Evolutionary conservation across 345 rosid species (phyloP).

Genomic region (Litchi chinensis): DNA sequence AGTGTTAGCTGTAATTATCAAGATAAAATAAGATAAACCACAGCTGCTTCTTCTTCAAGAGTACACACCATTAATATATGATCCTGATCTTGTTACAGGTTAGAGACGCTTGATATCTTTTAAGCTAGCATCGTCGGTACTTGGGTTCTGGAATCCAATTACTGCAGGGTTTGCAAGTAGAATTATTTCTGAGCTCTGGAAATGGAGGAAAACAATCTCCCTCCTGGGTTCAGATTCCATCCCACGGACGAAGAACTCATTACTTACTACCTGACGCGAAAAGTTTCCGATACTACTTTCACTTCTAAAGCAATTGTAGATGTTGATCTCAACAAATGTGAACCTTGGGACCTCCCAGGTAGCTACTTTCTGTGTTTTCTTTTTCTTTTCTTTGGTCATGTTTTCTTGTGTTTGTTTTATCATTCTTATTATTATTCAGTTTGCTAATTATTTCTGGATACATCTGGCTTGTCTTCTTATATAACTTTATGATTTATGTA

Average conservation of each 20-base stretch:
- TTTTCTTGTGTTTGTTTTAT: background rate
- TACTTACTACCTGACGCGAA: conserved; percentile 64
- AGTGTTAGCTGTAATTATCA: conserved; percentile 81
- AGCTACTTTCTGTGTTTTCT: background rate
- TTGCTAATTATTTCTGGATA: background rate
- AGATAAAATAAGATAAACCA: conserved; percentile 33
- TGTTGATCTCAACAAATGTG: conserved; percentile 96
- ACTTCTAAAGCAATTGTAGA: conserved; percentile 82
- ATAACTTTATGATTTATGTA: background rate
- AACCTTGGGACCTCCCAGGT: conserved; percentile 99
- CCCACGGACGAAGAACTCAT: conserved; percentile 99
- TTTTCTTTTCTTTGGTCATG: background rate
- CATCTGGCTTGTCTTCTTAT: background rate
- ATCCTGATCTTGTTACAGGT: conserved; percentile 17
- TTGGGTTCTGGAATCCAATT: background rate
- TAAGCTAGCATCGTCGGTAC: conserved; percentile 17
- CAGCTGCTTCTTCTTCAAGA: conserved; percentile 56
- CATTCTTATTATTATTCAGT: background rate
- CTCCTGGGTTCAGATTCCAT: conserved; percentile 98
- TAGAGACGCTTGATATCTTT: background rate
- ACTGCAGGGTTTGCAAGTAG: no score
- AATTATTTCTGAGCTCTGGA: background rate
- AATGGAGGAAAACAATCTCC: conserved; percentile 81
- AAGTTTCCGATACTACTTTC: conserved; percentile 67
- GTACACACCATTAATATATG: conserved; percentile 5